Conservation (phyloP, 495 filamentous ascomycete genomes). For the Trichoderma virens region DNA sequence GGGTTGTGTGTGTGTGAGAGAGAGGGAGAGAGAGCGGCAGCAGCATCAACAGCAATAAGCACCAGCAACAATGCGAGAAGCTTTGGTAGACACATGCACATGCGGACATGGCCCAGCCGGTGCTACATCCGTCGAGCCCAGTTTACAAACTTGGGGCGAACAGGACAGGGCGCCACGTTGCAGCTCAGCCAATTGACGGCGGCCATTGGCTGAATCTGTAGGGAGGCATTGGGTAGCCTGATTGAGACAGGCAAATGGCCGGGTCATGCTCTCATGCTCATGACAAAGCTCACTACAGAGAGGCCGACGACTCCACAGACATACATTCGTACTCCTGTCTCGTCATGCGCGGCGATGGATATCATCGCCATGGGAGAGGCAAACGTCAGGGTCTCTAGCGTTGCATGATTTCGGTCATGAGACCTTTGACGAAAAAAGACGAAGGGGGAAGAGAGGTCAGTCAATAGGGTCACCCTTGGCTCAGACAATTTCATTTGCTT, state of each 20-base stretch:
- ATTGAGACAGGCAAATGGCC: not conserved
- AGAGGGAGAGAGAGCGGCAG: too few species aligned
- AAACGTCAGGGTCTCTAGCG: not conserved
- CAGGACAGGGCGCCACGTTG: constrained; percentile 5
- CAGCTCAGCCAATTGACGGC: not conserved
- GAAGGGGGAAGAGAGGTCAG: not conserved
- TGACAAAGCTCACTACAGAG: not conserved
- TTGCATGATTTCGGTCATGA: constrained; percentile 6
- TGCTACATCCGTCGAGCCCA: not conserved
- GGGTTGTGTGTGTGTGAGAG: too few species aligned
- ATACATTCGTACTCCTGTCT: not conserved
- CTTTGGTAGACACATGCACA: not conserved
- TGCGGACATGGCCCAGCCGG: not conserved
- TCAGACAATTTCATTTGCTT: not conserved
- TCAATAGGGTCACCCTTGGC: not conserved
- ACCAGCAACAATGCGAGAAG: too few species aligned
- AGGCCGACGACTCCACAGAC: not conserved
- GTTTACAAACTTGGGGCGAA: not conserved
- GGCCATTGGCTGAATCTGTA: not conserved
- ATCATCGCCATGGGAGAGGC: not conserved
- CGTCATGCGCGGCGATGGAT: not conserved
- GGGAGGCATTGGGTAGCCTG: not conserved
- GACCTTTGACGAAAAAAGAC: not conserved
- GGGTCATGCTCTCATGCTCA: not conserved
- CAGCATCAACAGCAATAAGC: not conserved